Evolutionary conservation across 2,329 filamentous ascomycete species (phyloP).

Genomic region (Mollisia scopiformis): DNA sequence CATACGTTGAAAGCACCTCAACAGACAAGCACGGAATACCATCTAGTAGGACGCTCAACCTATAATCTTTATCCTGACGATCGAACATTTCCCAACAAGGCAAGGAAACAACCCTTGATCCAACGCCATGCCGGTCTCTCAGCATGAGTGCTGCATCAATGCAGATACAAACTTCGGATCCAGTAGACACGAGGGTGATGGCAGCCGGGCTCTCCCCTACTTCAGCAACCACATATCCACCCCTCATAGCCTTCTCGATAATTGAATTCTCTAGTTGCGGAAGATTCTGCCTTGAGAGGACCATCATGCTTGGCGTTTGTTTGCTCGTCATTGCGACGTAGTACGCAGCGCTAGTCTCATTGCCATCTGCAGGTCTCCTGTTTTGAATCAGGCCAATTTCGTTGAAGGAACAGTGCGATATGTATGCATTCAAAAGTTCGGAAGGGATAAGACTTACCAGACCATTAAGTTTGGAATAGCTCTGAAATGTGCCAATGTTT

Average conservation of each 20-base stretch:
- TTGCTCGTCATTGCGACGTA: slow-evolving; percentile 47
- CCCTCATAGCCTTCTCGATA: background rate
- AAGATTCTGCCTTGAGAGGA: slow-evolving; percentile 48
- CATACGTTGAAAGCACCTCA: background rate
- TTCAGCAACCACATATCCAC: background rate
- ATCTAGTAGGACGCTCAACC: background rate
- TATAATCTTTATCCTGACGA: background rate
- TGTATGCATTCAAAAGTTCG: background rate
- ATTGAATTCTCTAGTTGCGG: slow-evolving; percentile 36
- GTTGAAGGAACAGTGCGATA: too few relatives aligned
- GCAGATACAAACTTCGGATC: background rate
- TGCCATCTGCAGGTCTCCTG: slow-evolving; percentile 34
- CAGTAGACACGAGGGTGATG: background rate
- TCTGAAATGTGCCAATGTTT: slow-evolving; percentile 56
- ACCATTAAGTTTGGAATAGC: slow-evolving; percentile 65
- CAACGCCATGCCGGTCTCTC: background rate
- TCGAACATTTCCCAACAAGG: background rate
- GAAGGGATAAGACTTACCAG: slow-evolving; percentile 49
- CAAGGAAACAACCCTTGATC: background rate
- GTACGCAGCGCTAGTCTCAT: slow-evolving; percentile 58
- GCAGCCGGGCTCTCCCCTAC: background rate
- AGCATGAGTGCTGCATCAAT: slow-evolving; percentile 1
- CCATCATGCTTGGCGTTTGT: slow-evolving; percentile 49
- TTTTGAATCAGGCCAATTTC: too few relatives aligned
- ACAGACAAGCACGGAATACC: background rate